These are phyloP conservation scores for Colletotrichum acutatum DNA, from an alignment of 2,329 filamentous ascomycete genomes.

Conservation along the genomic window DNA sequence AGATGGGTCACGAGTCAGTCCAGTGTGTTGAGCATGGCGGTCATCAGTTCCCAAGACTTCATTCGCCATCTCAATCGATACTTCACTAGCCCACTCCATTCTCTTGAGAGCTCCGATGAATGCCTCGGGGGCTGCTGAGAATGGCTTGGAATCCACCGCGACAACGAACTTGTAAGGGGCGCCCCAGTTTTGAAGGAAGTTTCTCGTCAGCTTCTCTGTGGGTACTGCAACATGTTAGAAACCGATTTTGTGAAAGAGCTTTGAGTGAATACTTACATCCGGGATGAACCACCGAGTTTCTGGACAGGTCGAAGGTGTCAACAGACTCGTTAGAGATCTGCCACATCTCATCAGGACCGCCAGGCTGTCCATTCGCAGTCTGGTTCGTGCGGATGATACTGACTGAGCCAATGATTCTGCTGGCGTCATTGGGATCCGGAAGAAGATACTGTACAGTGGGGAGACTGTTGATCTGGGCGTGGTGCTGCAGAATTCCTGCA, in stretches of 20 bases:
- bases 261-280: constrained; percentile 44
- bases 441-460: constrained; percentile 48
- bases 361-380: constrained; percentile 58
- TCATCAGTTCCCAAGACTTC: constrained; percentile 23
- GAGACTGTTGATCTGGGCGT: constrained; percentile 9
- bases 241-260: constrained; percentile 24
- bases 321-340: constrained; percentile 52
- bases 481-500: constrained; percentile 35
- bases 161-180: constrained; percentile 76
- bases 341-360: constrained; percentile 73
- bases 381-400: constrained; percentile 67
- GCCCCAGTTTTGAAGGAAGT: constrained; percentile 69
- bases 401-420: constrained; percentile 58
- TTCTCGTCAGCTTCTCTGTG: constrained; percentile 58
- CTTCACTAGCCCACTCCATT: constrained; percentile 64
- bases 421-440: constrained; percentile 49
- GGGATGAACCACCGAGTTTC: constrained; percentile 49
- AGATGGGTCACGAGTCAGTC: constrained; percentile 22
- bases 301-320: constrained; percentile 54
- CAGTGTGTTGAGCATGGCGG: background rate
- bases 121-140: constrained; percentile 57
- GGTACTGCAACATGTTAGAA: constrained; percentile 45
- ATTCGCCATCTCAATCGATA: constrained; percentile 48
- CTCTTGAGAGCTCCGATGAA: constrained; percentile 63
- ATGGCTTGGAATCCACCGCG: constrained; percentile 60